Base-by-base conservation (phyloP, 352 stramenopile genomes). In the Pythium phragmitis region DNA sequence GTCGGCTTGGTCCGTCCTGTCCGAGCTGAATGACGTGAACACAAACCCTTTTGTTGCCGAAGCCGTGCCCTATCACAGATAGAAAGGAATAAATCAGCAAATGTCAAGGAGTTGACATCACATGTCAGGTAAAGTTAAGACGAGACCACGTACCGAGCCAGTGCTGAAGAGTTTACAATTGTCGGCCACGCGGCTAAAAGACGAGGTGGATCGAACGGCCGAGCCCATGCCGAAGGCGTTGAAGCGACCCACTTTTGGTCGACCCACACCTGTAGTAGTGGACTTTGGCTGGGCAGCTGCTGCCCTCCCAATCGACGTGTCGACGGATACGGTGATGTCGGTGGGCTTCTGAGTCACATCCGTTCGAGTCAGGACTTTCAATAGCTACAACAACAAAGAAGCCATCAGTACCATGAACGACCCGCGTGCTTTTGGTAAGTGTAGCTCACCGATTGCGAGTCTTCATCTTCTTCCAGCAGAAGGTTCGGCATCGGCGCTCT, bases 391-490 rank as follows among this genome's bases (percentile, higher is more conserved):
- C 33, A 13, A 41, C 42, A n/a, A 72, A 14, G 23, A 8, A 39
- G 33, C 17, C 17, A n/a, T 47, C 33, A 47, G 23, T 19, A 34
- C 3, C 17, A 46, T 19, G 17, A 14, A 46, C 39, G 13, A 7
- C 14, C 7, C 16, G 39, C 11, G 7, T 46, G 17, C 39, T 19
- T 14, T 46, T 46, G 5, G 14, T 39, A 39, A 2, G 16, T 46
- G 39, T n/a, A 14, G 12, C 62, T 43, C 68, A 88, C 79, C 73
- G 89, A 80, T 56, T 92, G 79, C 17, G 82, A 88, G 28, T 94
- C 86, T 60, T 92, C 82, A 34, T 92, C 83, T 52, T 94, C 82
- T 60, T 92, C 83, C 21, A 91, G 65, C 54, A 91, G 53, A 45
- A 91, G 28, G 33, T 90, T 88, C 2, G 80, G 79, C 48, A 89